Evolutionary conservation across 176 grass and related monocot species (phyloP), one percentile per base, ranked within the genome.

Genomic region (Ananas comosus): DNA sequence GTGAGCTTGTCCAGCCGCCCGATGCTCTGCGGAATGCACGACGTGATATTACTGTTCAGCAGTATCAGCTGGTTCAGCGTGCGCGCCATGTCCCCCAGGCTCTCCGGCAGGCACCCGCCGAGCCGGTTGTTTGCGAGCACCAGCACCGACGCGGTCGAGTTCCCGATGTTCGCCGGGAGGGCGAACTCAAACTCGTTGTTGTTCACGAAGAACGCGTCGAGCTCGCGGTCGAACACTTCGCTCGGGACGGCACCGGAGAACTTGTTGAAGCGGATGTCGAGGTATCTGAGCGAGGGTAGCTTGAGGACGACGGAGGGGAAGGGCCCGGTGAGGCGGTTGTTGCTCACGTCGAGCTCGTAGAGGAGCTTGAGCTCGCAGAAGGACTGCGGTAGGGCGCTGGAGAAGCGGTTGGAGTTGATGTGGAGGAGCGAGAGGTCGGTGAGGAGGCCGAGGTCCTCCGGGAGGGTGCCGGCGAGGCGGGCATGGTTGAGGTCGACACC

Each of bases 201-300:
- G 74, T 96, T 96, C 70, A 89, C 82, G 78, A 96, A 96, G 17
- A 96, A 77, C 11, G 92, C 92, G 51, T 96, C 92, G n/a, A 91
- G 81, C 48, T 56, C 74, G 18, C 81, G 78, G n/a, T 96, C 86
- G 51, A 96, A 96, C 22, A 96, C 72, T 5, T 72, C 68, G 64
- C 58, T 51, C 1, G 92, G 92, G 69, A 96, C 83, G 64, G 87
- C 70, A 9, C 88, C 92, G 51, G 67, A 82, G 59, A 96, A 83
- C 71, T 78, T 84, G 83, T 95, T 95, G 42, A 78, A 95, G 71
- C 91, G 74, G 73, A 94, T 72, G 78, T 95, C 91, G 64, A 90
- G 64, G 58, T 82, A 95, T 71, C 87, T 83, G 49, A 95, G 73
- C 63, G 78, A 78, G 14, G 86, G 91, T 51, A 95, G 79, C 51